Percentiles rank a stretch among this genome's conserved stretches.
Conservation (phyloP, 345 rosid species). For the Arabidopsis suecica region DNA sequence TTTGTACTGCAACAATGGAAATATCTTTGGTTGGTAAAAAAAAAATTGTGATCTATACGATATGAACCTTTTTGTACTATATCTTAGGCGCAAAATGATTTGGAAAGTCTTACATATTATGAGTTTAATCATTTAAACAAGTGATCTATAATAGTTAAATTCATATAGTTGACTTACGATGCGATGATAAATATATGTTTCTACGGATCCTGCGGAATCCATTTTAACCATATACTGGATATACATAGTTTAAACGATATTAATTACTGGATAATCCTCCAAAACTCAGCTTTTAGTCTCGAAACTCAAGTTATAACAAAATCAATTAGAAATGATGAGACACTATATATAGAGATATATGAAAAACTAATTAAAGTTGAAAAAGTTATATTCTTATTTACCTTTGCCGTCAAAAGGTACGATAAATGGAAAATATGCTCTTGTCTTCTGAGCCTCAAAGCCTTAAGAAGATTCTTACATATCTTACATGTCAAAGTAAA, state of each 20-base stretch:
- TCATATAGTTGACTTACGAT: background rate
- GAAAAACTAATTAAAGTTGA: slow-evolving; percentile 23
- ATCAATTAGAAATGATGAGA: background rate
- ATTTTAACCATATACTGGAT: slow-evolving; percentile 2
- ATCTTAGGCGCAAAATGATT: background rate
- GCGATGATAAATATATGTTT: background rate
- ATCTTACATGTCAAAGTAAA: slow-evolving; percentile 39
- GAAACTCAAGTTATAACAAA: background rate
- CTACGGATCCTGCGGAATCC: background rate
- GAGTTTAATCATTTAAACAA: background rate
- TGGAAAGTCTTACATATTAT: background rate
- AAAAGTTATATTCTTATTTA: slow-evolving; percentile 40
- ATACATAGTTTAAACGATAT: background rate
- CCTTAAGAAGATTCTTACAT: slow-evolving; percentile 46
- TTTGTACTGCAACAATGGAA: background rate
- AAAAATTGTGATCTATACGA: background rate
- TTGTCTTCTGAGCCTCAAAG: slow-evolving; percentile 44
- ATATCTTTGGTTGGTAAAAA: background rate
- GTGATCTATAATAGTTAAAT: background rate
- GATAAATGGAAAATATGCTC: slow-evolving; percentile 48
- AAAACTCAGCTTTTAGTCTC: slow-evolving; percentile 29
- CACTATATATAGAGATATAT: slow-evolving; percentile 5
- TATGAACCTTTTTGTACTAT: background rate
- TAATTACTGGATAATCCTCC: slow-evolving; percentile 28
- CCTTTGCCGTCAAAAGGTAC: slow-evolving; percentile 43